phyloP scores from a whole-genome alignment of 2,329 filamentous ascomycete genomes.

The Neonectria magnoliae region DNA sequence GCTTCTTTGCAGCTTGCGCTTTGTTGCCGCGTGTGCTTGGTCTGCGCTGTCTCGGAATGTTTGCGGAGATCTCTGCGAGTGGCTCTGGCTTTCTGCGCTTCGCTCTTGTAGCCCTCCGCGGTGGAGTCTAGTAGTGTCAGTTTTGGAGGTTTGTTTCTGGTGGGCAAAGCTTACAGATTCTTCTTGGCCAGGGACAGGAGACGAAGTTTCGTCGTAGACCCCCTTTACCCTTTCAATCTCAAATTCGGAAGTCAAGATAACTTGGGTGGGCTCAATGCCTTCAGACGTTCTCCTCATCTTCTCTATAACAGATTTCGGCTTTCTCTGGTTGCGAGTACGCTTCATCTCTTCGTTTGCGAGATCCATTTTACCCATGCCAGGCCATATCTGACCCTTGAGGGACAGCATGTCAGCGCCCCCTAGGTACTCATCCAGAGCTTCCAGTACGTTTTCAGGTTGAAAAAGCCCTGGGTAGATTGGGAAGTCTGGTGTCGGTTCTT shows the following conservation, averaged over 20 bases:
- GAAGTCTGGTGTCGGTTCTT: slow-evolving; percentile 38
- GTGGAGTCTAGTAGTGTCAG: slow-evolving; percentile 39
- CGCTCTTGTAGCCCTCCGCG: slow-evolving; percentile 43
- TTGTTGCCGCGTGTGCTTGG: slow-evolving; percentile 31
- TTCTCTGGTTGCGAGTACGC: slow-evolving; percentile 80
- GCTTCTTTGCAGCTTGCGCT: slow-evolving; percentile 29
- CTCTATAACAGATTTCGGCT: slow-evolving; percentile 75
- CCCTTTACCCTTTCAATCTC: slow-evolving; percentile 63
- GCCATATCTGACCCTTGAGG: slow-evolving; percentile 78
- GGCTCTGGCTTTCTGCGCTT: slow-evolving; percentile 47
- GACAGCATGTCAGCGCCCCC: slow-evolving; percentile 46
- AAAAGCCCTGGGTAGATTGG: slow-evolving; percentile 44
- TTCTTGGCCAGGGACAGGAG: slow-evolving; percentile 52
- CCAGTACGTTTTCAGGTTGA: slow-evolving; percentile 43
- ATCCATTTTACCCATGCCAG: slow-evolving; percentile 85
- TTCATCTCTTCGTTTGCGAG: slow-evolving; percentile 78
- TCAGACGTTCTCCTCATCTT: slow-evolving; percentile 73
- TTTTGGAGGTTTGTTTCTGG: background rate
- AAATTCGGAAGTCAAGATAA: slow-evolving; percentile 67
- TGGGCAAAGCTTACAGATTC: slow-evolving; percentile 54
- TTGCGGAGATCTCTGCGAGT: slow-evolving; percentile 49
- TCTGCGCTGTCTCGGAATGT: slow-evolving; percentile 46
- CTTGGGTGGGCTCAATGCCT: slow-evolving; percentile 70
- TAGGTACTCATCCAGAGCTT: slow-evolving; percentile 42
- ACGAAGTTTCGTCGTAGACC: slow-evolving; percentile 70